phyloP scores from a whole-genome alignment of 768 basidiomycete genomes.

The Cubamyces sp. region DNA sequence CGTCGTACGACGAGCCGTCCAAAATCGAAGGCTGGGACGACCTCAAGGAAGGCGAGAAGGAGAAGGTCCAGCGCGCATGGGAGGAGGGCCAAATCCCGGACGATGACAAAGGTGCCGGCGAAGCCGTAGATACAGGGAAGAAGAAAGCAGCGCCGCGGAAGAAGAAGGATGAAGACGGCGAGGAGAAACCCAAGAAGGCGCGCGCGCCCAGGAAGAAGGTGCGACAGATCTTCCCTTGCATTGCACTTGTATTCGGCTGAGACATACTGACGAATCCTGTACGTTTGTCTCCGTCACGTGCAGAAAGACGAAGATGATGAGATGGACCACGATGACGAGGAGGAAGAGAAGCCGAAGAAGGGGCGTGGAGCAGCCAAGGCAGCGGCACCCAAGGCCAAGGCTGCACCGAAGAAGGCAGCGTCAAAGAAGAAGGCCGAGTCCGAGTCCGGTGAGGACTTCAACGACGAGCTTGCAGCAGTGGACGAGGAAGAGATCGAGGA shows the following conservation, averaged over 20 bases:
- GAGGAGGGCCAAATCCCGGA: constrained; percentile 46
- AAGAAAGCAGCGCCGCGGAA: constrained; percentile 33
- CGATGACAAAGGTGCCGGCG: constrained; percentile 37
- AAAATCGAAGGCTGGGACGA: constrained; percentile 51
- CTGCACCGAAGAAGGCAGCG: constrained; percentile 46
- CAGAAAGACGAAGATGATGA: constrained; percentile 31
- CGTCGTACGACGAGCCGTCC: constrained; percentile 38
- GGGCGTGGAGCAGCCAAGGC: constrained; percentile 46
- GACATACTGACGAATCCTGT: background rate
- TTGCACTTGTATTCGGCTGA: background rate
- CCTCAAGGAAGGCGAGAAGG: constrained; percentile 44
- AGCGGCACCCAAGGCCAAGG: constrained; percentile 47
- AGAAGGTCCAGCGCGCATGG: constrained; percentile 47
- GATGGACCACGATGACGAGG: constrained; percentile 42
- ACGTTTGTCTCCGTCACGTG: background rate
- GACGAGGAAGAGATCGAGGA: constrained; percentile 49
- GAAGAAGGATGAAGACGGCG: constrained; percentile 33
- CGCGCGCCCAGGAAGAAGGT: constrained; percentile 38
- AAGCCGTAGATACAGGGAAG: constrained; percentile 33
- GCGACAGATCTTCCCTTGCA: background rate
- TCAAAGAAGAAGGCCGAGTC: constrained; percentile 47
- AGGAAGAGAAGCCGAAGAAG: constrained; percentile 58
- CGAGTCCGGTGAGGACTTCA: constrained; percentile 52
- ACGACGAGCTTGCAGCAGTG: constrained; percentile 46
- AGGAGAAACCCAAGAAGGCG: constrained; percentile 34